Base-by-base conservation (phyloP, 176 grass and related monocot species). In the Oryza officinalis region DNA sequence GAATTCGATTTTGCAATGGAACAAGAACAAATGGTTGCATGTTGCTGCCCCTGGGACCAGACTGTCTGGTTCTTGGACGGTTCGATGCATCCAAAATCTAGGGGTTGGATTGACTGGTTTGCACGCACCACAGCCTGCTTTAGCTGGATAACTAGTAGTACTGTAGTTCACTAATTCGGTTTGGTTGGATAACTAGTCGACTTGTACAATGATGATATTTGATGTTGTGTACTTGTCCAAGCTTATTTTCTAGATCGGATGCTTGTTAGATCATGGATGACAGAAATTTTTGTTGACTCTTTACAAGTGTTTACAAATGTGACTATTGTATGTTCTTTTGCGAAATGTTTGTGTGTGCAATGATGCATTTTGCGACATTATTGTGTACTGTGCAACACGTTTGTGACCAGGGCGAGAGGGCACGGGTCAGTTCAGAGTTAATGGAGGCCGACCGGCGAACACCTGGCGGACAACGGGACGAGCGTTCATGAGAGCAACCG, bases 21-120 rank as follows among this genome's bases (percentile, higher is more conserved):
- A 22, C n/a, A 26, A 59, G 61, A 27, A 33, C 13, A 17, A 69
- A 66, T 68, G 69, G 27, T 20, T 63, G 81, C 22, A n/a, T 38
- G 46, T 47, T 71, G 57, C 57, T 61, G 57, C 57, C 57, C 23
- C 57, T 57, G 52, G 52, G 52, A 57, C 83, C 44, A 44, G 83
- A 37, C 63, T 80, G 83, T 72, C 44, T 31, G 6, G 1, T 10
- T 78, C 72, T 37, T 73, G 68, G 68, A 79, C 47, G 13, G 25
- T 23, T 69, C 47, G 67, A 78, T 63, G 28, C 22, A 14, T 74
- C 71, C 50, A 65, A 22, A 22, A 76, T 52, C 43, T 37, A 28
- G 8, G 27, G 11, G 47, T 12, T 28, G 10, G 27, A 47, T 61
- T 69, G 13, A 2, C 22, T 23, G 57, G 17, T 37, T 23, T 1